Evolutionary conservation across 2,329 filamentous ascomycete genomes (phyloP).

Genomic region (Pezicula radicicola): DNA sequence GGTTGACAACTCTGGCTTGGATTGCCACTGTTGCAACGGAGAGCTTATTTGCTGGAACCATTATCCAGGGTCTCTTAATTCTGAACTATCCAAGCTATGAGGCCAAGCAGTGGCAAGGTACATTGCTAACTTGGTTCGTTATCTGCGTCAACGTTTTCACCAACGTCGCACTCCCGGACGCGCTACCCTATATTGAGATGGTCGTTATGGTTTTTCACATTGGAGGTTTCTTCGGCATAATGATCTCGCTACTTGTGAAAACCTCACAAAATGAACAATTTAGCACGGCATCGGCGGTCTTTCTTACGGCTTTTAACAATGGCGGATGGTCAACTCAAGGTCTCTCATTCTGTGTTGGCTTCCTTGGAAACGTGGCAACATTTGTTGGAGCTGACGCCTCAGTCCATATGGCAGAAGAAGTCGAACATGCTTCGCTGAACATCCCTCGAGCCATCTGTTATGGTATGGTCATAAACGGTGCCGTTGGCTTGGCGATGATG

Average conservation of each 20-base stretch:
- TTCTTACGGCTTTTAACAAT: constrained; percentile 37
- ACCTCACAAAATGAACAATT: constrained; percentile 2
- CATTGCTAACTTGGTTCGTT: constrained; percentile 45
- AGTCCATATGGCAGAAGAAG: constrained; percentile 40
- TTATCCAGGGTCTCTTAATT: constrained; percentile 42
- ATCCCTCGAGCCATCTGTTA: constrained; percentile 48
- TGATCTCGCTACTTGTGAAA: constrained; percentile 24
- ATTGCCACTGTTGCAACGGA: constrained; percentile 71
- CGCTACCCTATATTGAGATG: constrained; percentile 47
- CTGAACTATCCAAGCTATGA: constrained; percentile 37
- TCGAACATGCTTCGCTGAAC: constrained; percentile 42
- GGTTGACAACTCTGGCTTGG: constrained; percentile 64
- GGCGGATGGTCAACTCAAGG: constrained; percentile 41
- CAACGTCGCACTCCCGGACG: constrained; percentile 44
- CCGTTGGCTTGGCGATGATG: constrained; percentile 51
- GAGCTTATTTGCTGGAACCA: constrained; percentile 46
- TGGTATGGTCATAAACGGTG: constrained; percentile 44
- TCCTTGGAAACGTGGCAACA: constrained; percentile 34
- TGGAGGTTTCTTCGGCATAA: constrained; percentile 30
- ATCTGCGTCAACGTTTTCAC: constrained; percentile 43
- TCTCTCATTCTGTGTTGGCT: constrained; percentile 43
- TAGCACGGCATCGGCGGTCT: constrained; percentile 32
- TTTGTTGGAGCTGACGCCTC: constrained; percentile 37
- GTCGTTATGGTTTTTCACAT: constrained; percentile 46
- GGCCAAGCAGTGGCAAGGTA: constrained; percentile 43